These are phyloP conservation scores for Teratosphaeria nubilosa DNA, from an alignment of 2,329 filamentous ascomycete genomes.

Conservation along the genomic window DNA sequence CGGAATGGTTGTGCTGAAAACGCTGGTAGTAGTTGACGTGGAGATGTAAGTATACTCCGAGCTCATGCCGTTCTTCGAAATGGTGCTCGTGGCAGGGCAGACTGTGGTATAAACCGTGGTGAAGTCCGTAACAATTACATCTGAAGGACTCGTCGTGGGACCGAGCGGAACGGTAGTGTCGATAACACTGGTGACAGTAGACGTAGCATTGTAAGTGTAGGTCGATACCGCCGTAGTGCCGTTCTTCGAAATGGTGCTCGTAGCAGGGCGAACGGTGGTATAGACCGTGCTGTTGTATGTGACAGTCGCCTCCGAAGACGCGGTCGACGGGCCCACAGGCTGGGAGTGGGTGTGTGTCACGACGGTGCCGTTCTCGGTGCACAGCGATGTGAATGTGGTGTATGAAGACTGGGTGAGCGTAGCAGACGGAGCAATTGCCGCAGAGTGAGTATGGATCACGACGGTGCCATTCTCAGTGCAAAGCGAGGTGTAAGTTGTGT, in stretches of 20 bases:
- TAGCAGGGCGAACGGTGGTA: not conserved
- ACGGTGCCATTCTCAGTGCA: constrained; percentile 2
- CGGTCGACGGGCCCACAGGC: not conserved
- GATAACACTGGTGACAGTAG: not conserved
- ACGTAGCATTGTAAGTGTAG: not conserved
- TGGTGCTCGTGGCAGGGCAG: not conserved
- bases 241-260: not conserved
- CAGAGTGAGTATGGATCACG: constrained; percentile 2
- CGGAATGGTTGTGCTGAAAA: not conserved
- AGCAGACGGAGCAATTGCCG: not conserved
- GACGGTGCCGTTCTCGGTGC: constrained; percentile 1
- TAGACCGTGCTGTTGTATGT: not conserved
- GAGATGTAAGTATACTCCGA: not conserved
- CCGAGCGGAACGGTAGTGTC: not conserved
- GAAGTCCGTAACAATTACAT: not conserved
- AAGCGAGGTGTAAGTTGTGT: constrained; percentile 3
- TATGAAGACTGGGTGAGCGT: not conserved
- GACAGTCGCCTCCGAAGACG: not conserved
- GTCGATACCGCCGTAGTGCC: not conserved
- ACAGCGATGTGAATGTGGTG: constrained; percentile 3
- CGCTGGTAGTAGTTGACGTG: not conserved
- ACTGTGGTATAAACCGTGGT: not conserved
- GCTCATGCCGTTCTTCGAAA: not conserved
- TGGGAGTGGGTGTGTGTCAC: constrained; percentile 1
- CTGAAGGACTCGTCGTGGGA: not conserved